A percentile compares a stretch with the other conserved stretches of the same genome.
phyloP scores from a whole-genome alignment of 2,329 filamentous ascomycete species.

The Emericellopsis cladophorae region DNA sequence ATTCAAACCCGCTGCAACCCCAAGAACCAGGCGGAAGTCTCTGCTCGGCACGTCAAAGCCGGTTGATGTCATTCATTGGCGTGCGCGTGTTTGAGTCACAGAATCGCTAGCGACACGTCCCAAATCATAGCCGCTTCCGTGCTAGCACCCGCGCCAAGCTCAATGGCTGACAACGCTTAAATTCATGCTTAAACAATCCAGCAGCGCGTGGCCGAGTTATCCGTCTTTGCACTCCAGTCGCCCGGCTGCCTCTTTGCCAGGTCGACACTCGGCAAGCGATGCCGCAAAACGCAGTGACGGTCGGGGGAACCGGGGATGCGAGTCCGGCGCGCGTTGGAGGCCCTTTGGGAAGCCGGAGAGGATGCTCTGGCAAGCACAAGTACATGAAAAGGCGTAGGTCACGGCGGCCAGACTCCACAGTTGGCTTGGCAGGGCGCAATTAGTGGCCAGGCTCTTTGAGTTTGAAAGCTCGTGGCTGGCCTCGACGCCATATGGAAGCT shows the following conservation, averaged over 20 bases:
- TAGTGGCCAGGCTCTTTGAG: too few relatives aligned
- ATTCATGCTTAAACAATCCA: constrained; percentile 32
- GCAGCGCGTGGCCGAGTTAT: constrained; percentile 7
- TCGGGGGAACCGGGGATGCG: too few relatives aligned
- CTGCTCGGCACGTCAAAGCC: neutral
- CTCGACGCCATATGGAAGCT: too few relatives aligned
- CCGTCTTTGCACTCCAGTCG: constrained; percentile 5
- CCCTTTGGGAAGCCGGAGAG: too few relatives aligned
- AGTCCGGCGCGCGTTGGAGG: too few relatives aligned
- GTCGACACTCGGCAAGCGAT: too few relatives aligned
- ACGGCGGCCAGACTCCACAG: too few relatives aligned
- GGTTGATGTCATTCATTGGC: neutral
- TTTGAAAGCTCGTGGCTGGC: too few relatives aligned
- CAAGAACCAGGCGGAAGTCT: neutral
- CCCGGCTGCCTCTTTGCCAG: neutral
- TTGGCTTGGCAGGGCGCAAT: too few relatives aligned
- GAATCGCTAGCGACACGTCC: neutral
- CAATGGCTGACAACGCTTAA: constrained; percentile 34
- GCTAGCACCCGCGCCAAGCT: constrained; percentile 22
- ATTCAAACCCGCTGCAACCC: neutral
- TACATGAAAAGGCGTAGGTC: too few relatives aligned
- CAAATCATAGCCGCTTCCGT: neutral
- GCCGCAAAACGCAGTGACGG: too few relatives aligned
- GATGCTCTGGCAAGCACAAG: too few relatives aligned
- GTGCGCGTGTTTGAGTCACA: neutral